phyloP scores from a whole-genome alignment of 1,284 basidiomycete species.

The Paramarasmius palmivorus region DNA sequence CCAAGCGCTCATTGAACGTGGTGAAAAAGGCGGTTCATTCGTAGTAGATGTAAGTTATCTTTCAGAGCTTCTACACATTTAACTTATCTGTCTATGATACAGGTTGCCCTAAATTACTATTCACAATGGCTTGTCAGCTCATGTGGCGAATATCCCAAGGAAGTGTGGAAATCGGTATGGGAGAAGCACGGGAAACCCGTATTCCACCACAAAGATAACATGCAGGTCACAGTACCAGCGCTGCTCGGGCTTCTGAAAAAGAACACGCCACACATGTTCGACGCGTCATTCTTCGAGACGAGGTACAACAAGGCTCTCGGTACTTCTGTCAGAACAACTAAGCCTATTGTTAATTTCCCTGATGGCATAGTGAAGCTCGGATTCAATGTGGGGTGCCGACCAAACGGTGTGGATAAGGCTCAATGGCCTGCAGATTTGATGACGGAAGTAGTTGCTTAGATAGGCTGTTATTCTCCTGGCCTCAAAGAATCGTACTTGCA shows the following conservation, averaged over 20 bases:
- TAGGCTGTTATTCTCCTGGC: no score
- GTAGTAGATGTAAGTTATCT: conserved; percentile 1
- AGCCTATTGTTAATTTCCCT: conserved; percentile 21
- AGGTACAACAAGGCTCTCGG: conserved; percentile 19
- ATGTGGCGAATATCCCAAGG: neutral
- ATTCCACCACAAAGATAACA: conserved; percentile 17
- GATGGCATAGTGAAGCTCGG: conserved; percentile 16
- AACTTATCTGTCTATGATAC: neutral
- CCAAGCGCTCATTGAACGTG: conserved; percentile 11
- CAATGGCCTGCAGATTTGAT: no score
- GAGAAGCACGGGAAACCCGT: conserved; percentile 13
- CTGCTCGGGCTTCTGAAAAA: conserved; percentile 14
- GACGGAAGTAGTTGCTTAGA: no score
- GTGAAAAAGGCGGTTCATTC: conserved; percentile 12
- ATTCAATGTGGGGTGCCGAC: conserved; percentile 23
- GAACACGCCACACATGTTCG: conserved; percentile 15
- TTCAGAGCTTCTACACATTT: neutral
- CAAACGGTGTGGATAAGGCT: conserved; percentile 24
- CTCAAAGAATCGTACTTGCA: no score
- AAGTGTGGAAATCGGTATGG: conserved; percentile 23
- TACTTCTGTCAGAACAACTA: conserved; percentile 18
- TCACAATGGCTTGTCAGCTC: conserved; percentile 9
- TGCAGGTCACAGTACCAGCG: conserved; percentile 14
- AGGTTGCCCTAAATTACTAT: conserved; percentile 8
- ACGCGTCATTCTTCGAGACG: conserved; percentile 20